Base-by-base conservation (phyloP, 2,329 filamentous ascomycete species). In the Monosporascus cannonballus region DNA sequence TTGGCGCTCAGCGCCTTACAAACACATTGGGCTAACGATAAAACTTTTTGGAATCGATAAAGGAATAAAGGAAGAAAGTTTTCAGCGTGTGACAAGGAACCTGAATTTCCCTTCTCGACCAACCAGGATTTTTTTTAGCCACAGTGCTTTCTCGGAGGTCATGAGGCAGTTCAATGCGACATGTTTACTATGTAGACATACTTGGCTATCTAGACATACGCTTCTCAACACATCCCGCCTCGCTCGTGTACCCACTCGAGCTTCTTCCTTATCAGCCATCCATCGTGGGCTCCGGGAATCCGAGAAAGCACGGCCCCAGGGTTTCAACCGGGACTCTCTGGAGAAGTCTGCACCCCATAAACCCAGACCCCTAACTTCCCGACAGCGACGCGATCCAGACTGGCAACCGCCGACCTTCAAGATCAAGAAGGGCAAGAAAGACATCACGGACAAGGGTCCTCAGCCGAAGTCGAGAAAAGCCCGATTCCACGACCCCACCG, bases 261-360 rank as follows among this genome's bases (percentile, higher is more conserved):
- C 72, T 63, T 78, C 79, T 22, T 85, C 83, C 42, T 76, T 89
- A 54, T 87, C 86, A 9, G 86, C 86, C 44, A 90, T 91, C 62
- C 80, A 84, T 58, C 76, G 79, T 46, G 87, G 87, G 15, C 74
- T 90, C 51, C 81, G 84, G 25, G 55, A 62, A 37, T 73, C 70
- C 20, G 58, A 71, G 52, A 68, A 67, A 51, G 62, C 64, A 37
- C 59, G 64, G 48, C 64, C 64, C 18, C 68, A 69, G 51, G 67
- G 67, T 14, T 64, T 64, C 47, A 56, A 59, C 3, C 46, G 50
- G 4, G 60, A 56, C 15, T 64, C 65, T n/a, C 57, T 69, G 51
- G 66, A 57, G 7, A 62, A 67, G 18, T 55, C 58, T 36, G 60
- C 48, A 8, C 25, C 70, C 38, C 56, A 62, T 7, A 61, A 65